A percentile compares a stretch with the other conserved stretches of the same genome.
Conservation (phyloP, 2,329 filamentous ascomycete genomes). For the Calonectria multiphialidica region DNA sequence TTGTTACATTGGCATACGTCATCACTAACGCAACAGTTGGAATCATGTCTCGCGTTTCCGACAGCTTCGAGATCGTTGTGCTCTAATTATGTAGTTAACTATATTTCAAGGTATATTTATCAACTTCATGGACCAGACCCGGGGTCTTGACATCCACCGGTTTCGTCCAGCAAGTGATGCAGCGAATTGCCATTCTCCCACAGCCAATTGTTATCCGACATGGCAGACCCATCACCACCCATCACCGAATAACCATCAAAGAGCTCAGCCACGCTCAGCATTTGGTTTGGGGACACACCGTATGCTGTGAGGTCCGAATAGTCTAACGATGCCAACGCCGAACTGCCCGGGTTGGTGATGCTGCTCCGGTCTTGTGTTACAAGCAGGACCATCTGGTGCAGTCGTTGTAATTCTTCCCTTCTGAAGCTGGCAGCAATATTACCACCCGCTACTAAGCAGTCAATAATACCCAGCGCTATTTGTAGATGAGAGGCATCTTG, state of each 20-base stretch:
- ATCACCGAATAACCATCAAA: background rate
- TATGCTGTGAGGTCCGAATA: background rate
- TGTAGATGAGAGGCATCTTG: background rate
- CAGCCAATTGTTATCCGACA: background rate
- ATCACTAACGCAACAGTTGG: too few species aligned
- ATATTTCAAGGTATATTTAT: too few species aligned
- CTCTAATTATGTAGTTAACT: too few species aligned
- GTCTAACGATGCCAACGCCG: background rate
- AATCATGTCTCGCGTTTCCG: too few species aligned
- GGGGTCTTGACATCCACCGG: background rate
- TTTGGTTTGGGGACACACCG: slow-evolving; percentile 9
- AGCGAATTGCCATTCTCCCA: background rate
- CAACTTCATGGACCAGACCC: background rate
- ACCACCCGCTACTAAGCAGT: background rate
- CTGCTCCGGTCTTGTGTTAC: background rate
- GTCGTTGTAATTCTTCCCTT: background rate
- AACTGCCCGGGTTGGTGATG: background rate
- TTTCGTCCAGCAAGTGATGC: background rate
- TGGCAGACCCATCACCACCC: background rate
- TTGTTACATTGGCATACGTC: too few species aligned
- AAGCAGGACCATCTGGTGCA: slow-evolving; percentile 12
- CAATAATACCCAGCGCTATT: background rate
- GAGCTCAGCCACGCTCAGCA: background rate
- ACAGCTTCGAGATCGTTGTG: too few species aligned
- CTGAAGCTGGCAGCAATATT: slow-evolving; percentile 16